Base-by-base conservation (phyloP, 352 stramenopile genomes). In the Pythium dissotocum region DNA sequence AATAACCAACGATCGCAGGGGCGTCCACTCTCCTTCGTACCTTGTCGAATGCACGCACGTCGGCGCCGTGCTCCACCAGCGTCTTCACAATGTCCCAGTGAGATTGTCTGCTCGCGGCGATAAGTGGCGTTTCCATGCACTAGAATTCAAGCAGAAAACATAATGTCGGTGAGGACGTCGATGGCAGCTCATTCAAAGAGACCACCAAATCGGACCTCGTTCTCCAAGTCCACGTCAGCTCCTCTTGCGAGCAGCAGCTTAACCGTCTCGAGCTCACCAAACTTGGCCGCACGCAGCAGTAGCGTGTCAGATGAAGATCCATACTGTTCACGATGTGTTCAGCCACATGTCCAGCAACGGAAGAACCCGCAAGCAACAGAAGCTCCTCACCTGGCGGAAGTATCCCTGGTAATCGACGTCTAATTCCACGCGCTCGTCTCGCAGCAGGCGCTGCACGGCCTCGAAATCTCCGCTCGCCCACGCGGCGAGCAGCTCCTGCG, bases 1-100 rank as follows among this genome's bases (percentile, higher is more conserved):
- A 55, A 53, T 55, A 55, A 26, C 58, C 2, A 58, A 46, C 13
- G 28, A 36, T 49, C 18, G 16, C 32, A 44, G 32, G 12, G 46
- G 9, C 21, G 18, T 46, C 44, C 10, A 49, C 55, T 65, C n/a
- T 51, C n/a, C 12, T 46, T 46, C 57, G 57, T n/a, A 63, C 57
- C 57, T 63, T 28, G 42, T 63, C 40, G 14, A 55, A 54, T 30
- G 57, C 42, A 55, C 57, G 38, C 57, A 65, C 58, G 58, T 65
- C 58, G 8, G 48, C 30, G n/a, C 32, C 58, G n/a, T 46, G 16
- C 18, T 65, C 30, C 36, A 57, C 16, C 14, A 65, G 58, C 44
- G 35, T 44, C 30, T 26, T 48, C 8, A 35, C 46, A 24, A 65
- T 21, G 38, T 18, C 38, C 38, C 38, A 46, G 38, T 46, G 38